Evolutionary conservation across 2,329 filamentous ascomycete species (phyloP), one percentile per base, ranked within the genome.

Genomic region (Leptographium wingfieldii): DNA sequence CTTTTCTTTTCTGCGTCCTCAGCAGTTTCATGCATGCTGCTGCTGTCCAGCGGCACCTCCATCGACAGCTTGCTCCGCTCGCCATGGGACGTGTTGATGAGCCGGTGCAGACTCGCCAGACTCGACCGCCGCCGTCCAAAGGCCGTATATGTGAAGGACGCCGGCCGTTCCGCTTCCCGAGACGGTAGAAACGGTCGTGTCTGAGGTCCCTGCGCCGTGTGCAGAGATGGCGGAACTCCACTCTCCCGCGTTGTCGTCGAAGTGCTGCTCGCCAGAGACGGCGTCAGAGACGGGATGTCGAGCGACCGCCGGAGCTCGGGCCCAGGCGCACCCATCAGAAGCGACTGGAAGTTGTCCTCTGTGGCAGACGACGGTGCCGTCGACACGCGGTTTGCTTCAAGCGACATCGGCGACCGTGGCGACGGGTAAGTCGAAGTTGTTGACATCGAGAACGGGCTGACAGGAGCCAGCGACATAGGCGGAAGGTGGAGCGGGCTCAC

Each of bases 231-330:
- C 62, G 71, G 65, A 53, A 79, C 78, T 43, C 75, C 75, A 66
- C 86, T 88, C 65, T 88, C 84, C 54, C 83, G 80, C 7, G 85
- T 87, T 81, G 86, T 89, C 11, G 86, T 90, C 11, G 88, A 91
- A 65, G 86, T 84, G 68, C 86, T 90, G 68, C 86, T 90, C 1
- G 86, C 88, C 64, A 85, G 72, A 2, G 88, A 91, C 3, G 88
- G 87, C 1, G 86, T 88, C 64, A 85, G 72, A 2, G 88, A 91
- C 3, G 88, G 87, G 16, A 89, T 83, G 65, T 89, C 87, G 63
- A 70, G 68, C 0, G 88, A 92, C 43, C 87, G 80, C 55, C 87
- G 83, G 7, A 84, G 74, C 66, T 90, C 87, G 0, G 86, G 87
- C 0, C 85, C 86, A 25, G 86, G 86, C 64, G 91, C 87, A 58